A percentile compares a stretch with the other conserved stretches of the same genome.
Conservation (phyloP, 75 land plant species). For the Larix kaempferi region DNA sequence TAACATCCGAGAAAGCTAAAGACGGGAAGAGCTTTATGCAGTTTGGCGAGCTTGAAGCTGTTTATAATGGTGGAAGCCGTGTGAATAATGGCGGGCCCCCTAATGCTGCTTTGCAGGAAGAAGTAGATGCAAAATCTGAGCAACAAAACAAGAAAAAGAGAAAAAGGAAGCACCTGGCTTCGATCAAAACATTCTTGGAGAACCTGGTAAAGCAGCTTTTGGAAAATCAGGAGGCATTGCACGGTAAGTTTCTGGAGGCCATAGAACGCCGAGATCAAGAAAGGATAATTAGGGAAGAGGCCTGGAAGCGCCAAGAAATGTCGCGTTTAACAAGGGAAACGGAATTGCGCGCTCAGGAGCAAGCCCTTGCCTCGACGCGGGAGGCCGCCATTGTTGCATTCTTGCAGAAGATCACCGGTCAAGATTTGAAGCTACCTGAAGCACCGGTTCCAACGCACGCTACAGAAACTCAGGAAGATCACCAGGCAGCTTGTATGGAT, state of each 20-base stretch:
- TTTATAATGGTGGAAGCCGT: background rate
- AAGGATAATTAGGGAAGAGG: constrained; percentile 45
- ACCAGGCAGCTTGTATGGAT: background rate
- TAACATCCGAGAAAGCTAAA: background rate
- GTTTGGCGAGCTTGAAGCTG: background rate
- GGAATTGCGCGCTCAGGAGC: constrained; percentile 33
- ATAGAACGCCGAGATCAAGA: constrained; percentile 57
- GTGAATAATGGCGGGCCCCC: background rate
- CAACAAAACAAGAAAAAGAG: constrained; percentile 22
- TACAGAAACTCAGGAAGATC: background rate
- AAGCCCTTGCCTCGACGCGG: constrained; percentile 36
- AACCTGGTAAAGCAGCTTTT: constrained; percentile 43
- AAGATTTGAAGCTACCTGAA: constrained; percentile 41
- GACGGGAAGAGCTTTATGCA: background rate
- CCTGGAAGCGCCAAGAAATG: constrained; percentile 50
- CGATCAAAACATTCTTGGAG: constrained; percentile 51
- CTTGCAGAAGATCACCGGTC: constrained; percentile 61
- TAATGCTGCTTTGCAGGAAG: background rate
- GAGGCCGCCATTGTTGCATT: constrained; percentile 55
- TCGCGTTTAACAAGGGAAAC: constrained; percentile 36
- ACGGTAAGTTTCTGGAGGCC: constrained; percentile 44
- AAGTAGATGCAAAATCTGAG: background rate
- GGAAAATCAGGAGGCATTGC: constrained; percentile 61
- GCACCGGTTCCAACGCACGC: background rate
- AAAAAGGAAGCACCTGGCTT: constrained; percentile 21